Conservation (phyloP, 805 yeast genomes). For the Pichia ethanolica region DNA sequence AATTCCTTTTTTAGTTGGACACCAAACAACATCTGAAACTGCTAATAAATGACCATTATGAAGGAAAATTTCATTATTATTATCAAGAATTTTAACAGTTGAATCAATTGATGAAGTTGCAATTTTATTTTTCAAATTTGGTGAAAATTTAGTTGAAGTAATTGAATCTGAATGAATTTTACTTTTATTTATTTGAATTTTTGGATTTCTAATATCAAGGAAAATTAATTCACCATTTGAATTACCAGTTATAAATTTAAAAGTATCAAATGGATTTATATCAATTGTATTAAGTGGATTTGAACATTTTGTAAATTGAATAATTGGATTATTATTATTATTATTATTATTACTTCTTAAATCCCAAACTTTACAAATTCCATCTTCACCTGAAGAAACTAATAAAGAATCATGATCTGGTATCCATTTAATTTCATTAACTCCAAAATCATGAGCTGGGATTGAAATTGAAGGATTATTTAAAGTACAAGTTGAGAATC, state of each 20-base stretch:
- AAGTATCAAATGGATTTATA: slow-evolving; percentile 49
- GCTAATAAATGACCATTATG: slow-evolving; percentile 90
- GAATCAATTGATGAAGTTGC: slow-evolving; percentile 66
- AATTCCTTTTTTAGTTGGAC: slow-evolving; percentile 60
- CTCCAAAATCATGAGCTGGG: slow-evolving; percentile 38
- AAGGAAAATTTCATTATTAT: slow-evolving; percentile 39
- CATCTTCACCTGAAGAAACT: slow-evolving; percentile 62
- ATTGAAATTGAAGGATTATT: slow-evolving; percentile 14
- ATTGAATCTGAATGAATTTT: slow-evolving; percentile 45
- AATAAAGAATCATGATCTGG: slow-evolving; percentile 54
- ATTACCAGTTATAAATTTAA: slow-evolving; percentile 62
- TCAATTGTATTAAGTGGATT: slow-evolving; percentile 44
- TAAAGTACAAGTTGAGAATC: slow-evolving; percentile 7
- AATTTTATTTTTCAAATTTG: slow-evolving; percentile 41
- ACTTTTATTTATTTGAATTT: slow-evolving; percentile 24
- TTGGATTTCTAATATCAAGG: slow-evolving; percentile 57
- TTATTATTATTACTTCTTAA: slow-evolving; percentile 29
- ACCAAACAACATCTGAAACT: slow-evolving; percentile 81
- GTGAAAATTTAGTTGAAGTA: slow-evolving; percentile 70
- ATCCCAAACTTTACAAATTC: slow-evolving; percentile 45
- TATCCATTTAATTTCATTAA: slow-evolving; percentile 70
- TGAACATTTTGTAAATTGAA: background rate
- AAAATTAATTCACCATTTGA: slow-evolving; percentile 45
- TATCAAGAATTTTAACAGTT: slow-evolving; percentile 55
- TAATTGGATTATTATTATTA: background rate